A percentile compares a stretch with the other conserved stretches of the same genome.
Evolutionary conservation across 2,329 filamentous ascomycete genomes (phyloP).

Genomic region (Aspergillus hortae): DNA sequence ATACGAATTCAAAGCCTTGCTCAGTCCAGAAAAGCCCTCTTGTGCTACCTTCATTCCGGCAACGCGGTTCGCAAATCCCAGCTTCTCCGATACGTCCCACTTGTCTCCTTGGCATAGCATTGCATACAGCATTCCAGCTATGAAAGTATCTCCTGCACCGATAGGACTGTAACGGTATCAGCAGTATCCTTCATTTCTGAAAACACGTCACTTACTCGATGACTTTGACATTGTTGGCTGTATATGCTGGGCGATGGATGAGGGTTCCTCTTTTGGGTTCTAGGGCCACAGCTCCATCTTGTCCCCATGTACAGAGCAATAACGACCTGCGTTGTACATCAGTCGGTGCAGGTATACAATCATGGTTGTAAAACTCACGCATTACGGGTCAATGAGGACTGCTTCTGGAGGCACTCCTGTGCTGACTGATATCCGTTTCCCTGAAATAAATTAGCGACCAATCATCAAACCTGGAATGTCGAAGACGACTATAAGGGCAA

Average conservation of each 20-base stretch:
- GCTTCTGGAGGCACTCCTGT: conserved; percentile 49
- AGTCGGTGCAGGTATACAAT: neutral
- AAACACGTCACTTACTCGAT: conserved; percentile 54
- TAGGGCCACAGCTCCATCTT: conserved; percentile 50
- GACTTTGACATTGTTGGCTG: conserved; percentile 40
- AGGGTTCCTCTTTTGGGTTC: conserved; percentile 31
- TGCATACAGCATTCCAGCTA: conserved; percentile 66
- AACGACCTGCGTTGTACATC: conserved; percentile 36
- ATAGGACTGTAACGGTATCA: conserved; percentile 53
- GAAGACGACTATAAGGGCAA: conserved; percentile 1
- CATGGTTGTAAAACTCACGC: conserved; percentile 40
- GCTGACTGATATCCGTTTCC: conserved; percentile 43
- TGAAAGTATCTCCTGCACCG: conserved; percentile 73
- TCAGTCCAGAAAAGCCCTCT: conserved; percentile 61
- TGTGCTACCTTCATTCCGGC: conserved; percentile 65
- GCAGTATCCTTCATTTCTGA: neutral
- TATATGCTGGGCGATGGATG: conserved; percentile 45
- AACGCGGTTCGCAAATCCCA: conserved; percentile 62
- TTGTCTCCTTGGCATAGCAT: conserved; percentile 48
- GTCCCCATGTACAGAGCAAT: conserved; percentile 59
- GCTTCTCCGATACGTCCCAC: conserved; percentile 49
- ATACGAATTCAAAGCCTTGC: conserved; percentile 16
- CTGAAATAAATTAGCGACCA: conserved; percentile 11
- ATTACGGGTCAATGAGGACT: conserved; percentile 39
- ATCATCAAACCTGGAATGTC: neutral